Conservation (phyloP, 1,284 basidiomycete genomes). For the Ustilago tritici region DNA sequence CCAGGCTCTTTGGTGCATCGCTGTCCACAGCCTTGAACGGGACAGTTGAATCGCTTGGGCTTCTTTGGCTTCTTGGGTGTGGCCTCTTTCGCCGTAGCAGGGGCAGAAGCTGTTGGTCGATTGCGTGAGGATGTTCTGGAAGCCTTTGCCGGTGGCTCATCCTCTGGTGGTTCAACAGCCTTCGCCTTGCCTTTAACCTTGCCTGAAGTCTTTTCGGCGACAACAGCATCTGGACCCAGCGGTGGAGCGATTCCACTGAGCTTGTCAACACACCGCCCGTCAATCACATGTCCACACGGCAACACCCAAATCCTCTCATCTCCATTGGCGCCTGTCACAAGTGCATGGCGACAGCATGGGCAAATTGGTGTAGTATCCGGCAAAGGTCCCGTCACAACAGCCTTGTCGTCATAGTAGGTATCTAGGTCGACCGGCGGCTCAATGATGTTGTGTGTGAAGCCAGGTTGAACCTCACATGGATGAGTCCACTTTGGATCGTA, state of each 20-base stretch:
- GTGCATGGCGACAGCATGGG: constrained; percentile 53
- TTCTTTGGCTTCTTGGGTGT: constrained; percentile 32
- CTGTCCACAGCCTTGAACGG: constrained; percentile 60
- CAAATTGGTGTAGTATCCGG: constrained; percentile 65
- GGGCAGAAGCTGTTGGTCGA: constrained; percentile 9
- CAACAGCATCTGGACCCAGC: background rate
- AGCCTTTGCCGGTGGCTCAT: constrained; percentile 24
- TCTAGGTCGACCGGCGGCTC: constrained; percentile 66
- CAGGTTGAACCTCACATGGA: constrained; percentile 32
- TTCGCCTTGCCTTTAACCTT: constrained; percentile 42
- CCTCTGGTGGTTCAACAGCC: constrained; percentile 23
- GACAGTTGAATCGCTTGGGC: constrained; percentile 55
- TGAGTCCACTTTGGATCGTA: constrained; percentile 58
- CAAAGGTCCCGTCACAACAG: constrained; percentile 55
- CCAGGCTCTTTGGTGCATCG: constrained; percentile 53
- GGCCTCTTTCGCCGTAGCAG: constrained; percentile 1
- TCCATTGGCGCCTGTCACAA: constrained; percentile 53
- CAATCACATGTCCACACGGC: constrained; percentile 65
- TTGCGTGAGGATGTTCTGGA: constrained; percentile 18
- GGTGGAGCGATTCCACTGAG: constrained; percentile 36
- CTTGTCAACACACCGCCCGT: constrained; percentile 58
- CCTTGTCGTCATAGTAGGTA: constrained; percentile 55
- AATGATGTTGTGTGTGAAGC: constrained; percentile 54
- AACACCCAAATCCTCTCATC: constrained; percentile 60
- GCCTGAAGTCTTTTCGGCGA: background rate